Evolutionary conservation across 1,139 yeast genomes (phyloP), one percentile per base, ranked within the genome.

Genomic region (Scheffersomyces illinoinensis): DNA sequence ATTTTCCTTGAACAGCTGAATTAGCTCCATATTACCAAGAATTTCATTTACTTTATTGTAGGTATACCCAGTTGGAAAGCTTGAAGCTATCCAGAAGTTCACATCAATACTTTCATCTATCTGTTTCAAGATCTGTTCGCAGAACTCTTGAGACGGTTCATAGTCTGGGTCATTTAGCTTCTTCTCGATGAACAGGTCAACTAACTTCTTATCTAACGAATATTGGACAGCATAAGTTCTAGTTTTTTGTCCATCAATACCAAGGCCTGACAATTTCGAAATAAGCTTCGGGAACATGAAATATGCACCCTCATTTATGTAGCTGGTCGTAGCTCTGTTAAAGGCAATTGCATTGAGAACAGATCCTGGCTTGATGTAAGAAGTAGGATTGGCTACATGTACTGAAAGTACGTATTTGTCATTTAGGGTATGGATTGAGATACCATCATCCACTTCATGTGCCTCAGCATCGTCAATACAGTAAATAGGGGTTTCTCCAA

Each of bases 401-500:
- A 92, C 81, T 47, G 89, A 84, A 5, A 93, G 68, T 1, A 76
- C 75, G 65, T 77, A 83, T 4, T 70, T 67, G 1, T 73, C 72
- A 0, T 72, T 74, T 0, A 75, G 60, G 39, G 70, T 70, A 50
- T 77, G 77, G 20, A 95, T 75, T 0, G 97, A 86, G 33, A 95
- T 81, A 53, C 98, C 99, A 72, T 95, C 99, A 72, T 95, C 99
- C 61, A 95, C 90, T 72, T 95, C 99, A 66, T 90, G 89, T 0
- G 98, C 97, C 52, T 82, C 82, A 14, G 80, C 85, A 2, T 89
- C 83, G 73, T 95, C 99, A 60, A 95, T 93, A 73, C 98, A 93
- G 70, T 88, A 95, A 0, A 93, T 87, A 0, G 88, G 84, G 49
- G 82, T 73, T 14, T 76, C 69, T 0, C 70, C 71, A 60, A 78